Evolutionary conservation across 108 stramenopile species (phyloP), one percentile per base, ranked within the genome.

Genomic region (Pseudonitzschia multiseries): DNA sequence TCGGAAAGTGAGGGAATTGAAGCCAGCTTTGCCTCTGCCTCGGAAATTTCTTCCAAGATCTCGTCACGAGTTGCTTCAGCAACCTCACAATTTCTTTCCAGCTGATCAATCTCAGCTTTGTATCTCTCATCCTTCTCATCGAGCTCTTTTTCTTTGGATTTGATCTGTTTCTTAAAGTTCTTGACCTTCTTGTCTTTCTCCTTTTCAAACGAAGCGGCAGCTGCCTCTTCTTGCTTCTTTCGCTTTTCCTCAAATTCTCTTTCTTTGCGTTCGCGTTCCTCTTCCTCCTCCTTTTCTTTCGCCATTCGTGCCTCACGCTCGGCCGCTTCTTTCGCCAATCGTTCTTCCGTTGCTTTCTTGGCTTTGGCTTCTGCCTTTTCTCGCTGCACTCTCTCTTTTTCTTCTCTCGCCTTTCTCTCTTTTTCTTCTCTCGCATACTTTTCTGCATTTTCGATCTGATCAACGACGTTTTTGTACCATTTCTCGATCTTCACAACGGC

Each of bases 11-110:
- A 62, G 15, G 79, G 79, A 27, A 82, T 65, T 14, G 71, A 36
- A 63, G 79, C 73, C 24, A 80, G 71, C 59, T 79, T 78, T 22
- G 81, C 83, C 59, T 81, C 78, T 66, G 83, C 79, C 40, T 51
- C 44, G 13, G 83, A 78, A n/a, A 82, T 72, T 28, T 78, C 44
- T 18, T 79, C 72, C n/a, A 80, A 65, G 0, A 65, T 57, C 10
- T 69, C 83, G 57, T 79, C 79, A 21, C 72, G 72, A 18, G 73
- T 73, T 2, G 8, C 43, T 57, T 79, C 79, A 29, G 68, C 68
- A 42, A 65, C 53, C 21, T 68, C 67, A 24, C 80, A 80, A 57
- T 83, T 65, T 21, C 70, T 74, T 44, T 79, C 72, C n/a, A 84
- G 52, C 3, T 68, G 51, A 22, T 66, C 69, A 62, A 80, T 73